phyloP scores from a whole-genome alignment of 2,329 filamentous ascomycete species.

The Neopestalotiopsis sp. region DNA sequence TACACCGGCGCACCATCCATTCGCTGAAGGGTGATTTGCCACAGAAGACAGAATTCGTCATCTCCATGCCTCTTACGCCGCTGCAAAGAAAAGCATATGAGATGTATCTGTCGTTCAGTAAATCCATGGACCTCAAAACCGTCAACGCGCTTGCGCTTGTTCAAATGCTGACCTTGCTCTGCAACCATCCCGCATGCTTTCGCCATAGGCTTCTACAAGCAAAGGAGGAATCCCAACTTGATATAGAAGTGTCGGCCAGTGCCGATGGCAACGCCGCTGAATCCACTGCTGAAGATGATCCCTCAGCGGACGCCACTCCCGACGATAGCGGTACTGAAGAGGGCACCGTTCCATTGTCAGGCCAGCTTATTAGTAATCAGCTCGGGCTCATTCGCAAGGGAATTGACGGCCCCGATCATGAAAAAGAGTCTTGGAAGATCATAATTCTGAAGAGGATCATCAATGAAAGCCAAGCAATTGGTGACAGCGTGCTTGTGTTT shows the following conservation, averaged over 20 bases:
- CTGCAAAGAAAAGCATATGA: conserved; percentile 70
- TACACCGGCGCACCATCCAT: conserved; percentile 73
- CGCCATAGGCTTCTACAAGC: conserved; percentile 38
- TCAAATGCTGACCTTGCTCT: conserved; percentile 50
- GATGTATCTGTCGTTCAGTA: conserved; percentile 40
- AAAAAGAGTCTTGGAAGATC: conserved; percentile 70
- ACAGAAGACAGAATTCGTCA: conserved; percentile 79
- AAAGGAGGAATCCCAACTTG: conserved; percentile 18
- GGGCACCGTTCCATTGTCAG: conserved; percentile 29
- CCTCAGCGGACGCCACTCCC: not conserved
- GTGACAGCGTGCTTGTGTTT: conserved; percentile 83
- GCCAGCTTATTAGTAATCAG: conserved; percentile 34
- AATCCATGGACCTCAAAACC: conserved; percentile 20
- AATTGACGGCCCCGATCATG: conserved; percentile 41
- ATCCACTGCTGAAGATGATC: not conserved
- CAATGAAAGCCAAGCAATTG: conserved; percentile 60
- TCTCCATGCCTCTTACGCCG: conserved; percentile 72
- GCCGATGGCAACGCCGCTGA: not conserved
- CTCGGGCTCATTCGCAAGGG: conserved; percentile 40
- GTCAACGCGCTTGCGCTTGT: conserved; percentile 40
- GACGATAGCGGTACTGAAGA: conserved; percentile 21
- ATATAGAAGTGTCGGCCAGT: too few species aligned
- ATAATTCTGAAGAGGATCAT: conserved; percentile 72
- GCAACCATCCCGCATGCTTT: conserved; percentile 58
- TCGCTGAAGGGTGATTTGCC: conserved; percentile 71